Conservation (phyloP, 108 stramenopile species). For the Tribonema minus region DNA sequence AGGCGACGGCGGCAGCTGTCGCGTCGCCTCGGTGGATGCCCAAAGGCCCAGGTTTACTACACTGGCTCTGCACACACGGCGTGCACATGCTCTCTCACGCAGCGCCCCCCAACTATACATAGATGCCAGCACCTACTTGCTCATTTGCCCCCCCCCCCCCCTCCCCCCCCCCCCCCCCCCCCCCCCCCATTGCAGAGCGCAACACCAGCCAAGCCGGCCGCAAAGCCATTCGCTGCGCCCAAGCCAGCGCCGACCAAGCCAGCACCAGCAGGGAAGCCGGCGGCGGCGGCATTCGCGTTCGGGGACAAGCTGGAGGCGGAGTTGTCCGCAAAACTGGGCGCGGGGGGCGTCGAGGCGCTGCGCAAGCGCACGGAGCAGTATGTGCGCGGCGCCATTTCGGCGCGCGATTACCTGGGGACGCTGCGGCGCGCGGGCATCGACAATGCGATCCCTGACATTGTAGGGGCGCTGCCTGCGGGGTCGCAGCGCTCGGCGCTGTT, state of each 20-base stretch:
- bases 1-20: too few species aligned
- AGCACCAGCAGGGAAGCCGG: neutral
- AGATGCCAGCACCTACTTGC: too few species aligned
- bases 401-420: constrained; percentile 15
- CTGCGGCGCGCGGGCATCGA: neutral
- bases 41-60: too few species aligned
- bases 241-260: neutral
- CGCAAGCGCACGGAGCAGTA: constrained; percentile 5
- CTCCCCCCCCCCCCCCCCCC: too few species aligned
- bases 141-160: too few species aligned
- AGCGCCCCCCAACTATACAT: too few species aligned
- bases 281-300: neutral
- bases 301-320: neutral
- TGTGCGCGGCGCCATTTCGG: constrained; percentile 12
- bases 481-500: constrained; percentile 11
- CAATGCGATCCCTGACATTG: constrained; percentile 12
- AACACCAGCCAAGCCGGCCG: neutral
- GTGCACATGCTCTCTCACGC: too few species aligned
- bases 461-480: constrained; percentile 12
- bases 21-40: too few species aligned
- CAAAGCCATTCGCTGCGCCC: neutral
- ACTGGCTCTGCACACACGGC: too few species aligned
- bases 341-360: neutral
- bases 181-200: too few species aligned
- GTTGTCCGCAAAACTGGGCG: neutral